Evolutionary conservation across 2,329 filamentous ascomycete genomes (phyloP).

Genomic region (Cercospora sp.): DNA sequence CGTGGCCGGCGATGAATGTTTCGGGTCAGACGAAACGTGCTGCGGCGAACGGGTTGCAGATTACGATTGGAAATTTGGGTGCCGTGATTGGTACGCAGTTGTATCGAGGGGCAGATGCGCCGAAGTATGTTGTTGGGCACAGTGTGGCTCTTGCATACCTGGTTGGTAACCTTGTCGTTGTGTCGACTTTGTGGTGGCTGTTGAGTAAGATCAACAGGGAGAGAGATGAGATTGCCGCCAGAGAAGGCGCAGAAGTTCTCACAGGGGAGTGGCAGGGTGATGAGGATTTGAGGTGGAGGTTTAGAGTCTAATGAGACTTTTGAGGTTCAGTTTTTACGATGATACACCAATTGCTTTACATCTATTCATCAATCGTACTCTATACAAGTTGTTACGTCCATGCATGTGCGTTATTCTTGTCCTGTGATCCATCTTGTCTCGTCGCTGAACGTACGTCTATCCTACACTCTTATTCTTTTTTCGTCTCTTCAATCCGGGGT

Average conservation of each 20-base stretch:
- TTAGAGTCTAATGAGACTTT: slow-evolving; percentile 37
- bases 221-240: slow-evolving; percentile 50
- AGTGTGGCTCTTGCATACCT: slow-evolving; percentile 66
- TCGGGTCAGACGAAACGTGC: slow-evolving; percentile 66
- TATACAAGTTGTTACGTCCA: no score
- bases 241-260: slow-evolving; percentile 49
- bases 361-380: not conserved
- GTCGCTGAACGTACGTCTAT: not conserved
- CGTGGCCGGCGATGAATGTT: slow-evolving; percentile 72
- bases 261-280: slow-evolving; percentile 61
- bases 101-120: slow-evolving; percentile 61
- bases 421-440: not conserved
- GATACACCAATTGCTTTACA: not conserved
- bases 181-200: slow-evolving; percentile 53
- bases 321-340: not conserved
- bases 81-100: slow-evolving; percentile 70
- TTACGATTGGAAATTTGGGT: slow-evolving; percentile 68
- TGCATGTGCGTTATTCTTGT: not conserved
- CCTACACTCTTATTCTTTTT: not conserved
- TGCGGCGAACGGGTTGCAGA: slow-evolving; percentile 69
- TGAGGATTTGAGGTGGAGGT: slow-evolving; percentile 65
- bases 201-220: slow-evolving; percentile 59
- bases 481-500: slow-evolving; percentile 15
- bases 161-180: slow-evolving; percentile 58
- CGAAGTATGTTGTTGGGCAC: slow-evolving; percentile 66